Evolutionary conservation across 208 protist genomes (phyloP).

Genomic region (Leishmania lainsoni): DNA sequence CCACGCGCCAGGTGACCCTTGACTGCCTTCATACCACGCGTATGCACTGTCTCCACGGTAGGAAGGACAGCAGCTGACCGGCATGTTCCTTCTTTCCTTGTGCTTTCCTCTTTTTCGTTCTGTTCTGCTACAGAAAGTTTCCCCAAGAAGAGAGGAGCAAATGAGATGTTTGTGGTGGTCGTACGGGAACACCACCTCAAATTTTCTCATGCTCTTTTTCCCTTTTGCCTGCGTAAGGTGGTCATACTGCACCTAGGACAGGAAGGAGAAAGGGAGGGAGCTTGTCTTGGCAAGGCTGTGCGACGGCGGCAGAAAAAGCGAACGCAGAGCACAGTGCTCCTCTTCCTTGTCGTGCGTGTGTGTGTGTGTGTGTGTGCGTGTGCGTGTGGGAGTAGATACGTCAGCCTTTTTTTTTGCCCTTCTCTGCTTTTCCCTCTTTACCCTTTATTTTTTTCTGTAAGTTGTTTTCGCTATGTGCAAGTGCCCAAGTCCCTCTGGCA

Average conservation of each 20-base stretch:
- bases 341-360: not conserved
- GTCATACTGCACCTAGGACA: not conserved
- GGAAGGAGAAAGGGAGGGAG: not conserved
- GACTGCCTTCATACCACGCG: not conserved
- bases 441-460: not conserved
- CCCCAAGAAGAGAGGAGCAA: not conserved
- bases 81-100: not conserved
- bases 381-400: not conserved
- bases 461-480: not conserved
- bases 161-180: not conserved
- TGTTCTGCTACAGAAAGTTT: not conserved
- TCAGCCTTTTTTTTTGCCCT: conserved; percentile 16
- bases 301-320: not conserved
- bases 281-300: not conserved
- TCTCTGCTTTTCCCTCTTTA: conserved; percentile 5
- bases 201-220: not conserved
- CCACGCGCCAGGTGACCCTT: not conserved
- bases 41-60: not conserved
- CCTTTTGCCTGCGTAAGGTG: not conserved
- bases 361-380: not conserved
- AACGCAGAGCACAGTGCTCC: not conserved
- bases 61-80: not conserved
- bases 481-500: not conserved
- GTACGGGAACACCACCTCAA: not conserved
- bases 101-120: not conserved